phyloP scores from a whole-genome alignment of 176 grass and related monocot species.

The Coix lacrymajobi region DNA sequence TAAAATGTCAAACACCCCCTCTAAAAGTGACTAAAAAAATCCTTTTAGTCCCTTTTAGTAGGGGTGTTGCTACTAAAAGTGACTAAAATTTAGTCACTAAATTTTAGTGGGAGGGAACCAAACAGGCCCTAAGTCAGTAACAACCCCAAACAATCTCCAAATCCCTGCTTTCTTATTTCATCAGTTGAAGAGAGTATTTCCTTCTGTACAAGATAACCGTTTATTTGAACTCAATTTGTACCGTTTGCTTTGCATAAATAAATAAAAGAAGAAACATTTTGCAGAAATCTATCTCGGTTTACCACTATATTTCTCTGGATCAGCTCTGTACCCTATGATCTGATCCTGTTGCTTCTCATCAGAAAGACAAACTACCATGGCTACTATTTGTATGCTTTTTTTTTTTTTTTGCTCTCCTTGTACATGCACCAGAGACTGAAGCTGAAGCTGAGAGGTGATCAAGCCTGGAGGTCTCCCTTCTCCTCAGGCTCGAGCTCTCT shows the following conservation, averaged over 20 bases:
- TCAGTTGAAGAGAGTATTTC: background rate
- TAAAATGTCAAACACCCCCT: too few relatives aligned
- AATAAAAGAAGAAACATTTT: background rate
- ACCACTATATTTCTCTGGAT: background rate
- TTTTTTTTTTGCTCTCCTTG: background rate
- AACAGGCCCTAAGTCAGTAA: too few relatives aligned
- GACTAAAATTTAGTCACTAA: too few relatives aligned
- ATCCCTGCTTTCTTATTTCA: slow-evolving; percentile 3
- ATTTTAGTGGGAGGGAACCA: too few relatives aligned
- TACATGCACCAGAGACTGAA: background rate
- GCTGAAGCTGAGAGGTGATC: background rate
- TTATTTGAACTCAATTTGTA: background rate
- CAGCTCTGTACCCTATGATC: slow-evolving; percentile 21
- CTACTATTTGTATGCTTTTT: background rate
- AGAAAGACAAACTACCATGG: background rate
- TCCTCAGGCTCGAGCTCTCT: slow-evolving; percentile 70
- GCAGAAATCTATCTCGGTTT: background rate
- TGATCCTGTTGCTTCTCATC: background rate
- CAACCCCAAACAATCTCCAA: background rate
- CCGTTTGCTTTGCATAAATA: background rate
- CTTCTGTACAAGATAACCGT: slow-evolving; percentile 24
- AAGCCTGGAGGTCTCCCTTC: slow-evolving; percentile 52
- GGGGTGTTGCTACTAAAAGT: too few relatives aligned
- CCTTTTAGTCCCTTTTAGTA: too few relatives aligned
- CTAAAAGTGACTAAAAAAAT: too few relatives aligned